phyloP scores from a whole-genome alignment of 2,329 filamentous ascomycete genomes.

The Fusarium tricinctum region DNA sequence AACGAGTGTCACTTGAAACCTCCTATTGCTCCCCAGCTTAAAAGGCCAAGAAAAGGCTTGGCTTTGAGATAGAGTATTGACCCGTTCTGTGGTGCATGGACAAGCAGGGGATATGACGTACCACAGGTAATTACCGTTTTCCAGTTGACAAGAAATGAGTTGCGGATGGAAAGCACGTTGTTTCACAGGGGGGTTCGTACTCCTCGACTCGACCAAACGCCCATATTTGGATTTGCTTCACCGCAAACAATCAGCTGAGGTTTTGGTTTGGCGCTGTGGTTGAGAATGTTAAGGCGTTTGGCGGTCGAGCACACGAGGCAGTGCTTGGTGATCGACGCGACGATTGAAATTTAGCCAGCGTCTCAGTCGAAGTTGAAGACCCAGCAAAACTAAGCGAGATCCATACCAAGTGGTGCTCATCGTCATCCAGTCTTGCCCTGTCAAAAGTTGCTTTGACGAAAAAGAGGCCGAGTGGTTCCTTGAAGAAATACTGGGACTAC shows the following conservation, averaged over 20 bases:
- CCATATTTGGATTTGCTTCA: slow-evolving; percentile 16
- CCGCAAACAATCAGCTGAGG: background rate
- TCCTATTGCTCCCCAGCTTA: slow-evolving; percentile 23
- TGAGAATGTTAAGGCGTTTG: slow-evolving; percentile 15
- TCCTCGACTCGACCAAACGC: slow-evolving; percentile 26
- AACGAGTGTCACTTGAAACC: slow-evolving; percentile 34
- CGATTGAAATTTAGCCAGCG: slow-evolving; percentile 50
- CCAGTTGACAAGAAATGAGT: slow-evolving; percentile 30
- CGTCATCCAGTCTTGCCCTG: slow-evolving; percentile 19
- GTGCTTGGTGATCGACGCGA: slow-evolving; percentile 42
- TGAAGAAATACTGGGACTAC: background rate
- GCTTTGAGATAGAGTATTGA: slow-evolving; percentile 39
- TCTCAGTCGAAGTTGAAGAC: slow-evolving; percentile 24
- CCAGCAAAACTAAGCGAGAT: slow-evolving; percentile 10
- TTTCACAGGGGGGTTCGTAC: slow-evolving; percentile 35
- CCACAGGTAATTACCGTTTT: background rate
- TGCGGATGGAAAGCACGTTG: background rate
- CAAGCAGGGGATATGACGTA: slow-evolving; percentile 22
- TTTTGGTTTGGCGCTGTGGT: background rate
- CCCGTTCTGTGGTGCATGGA: slow-evolving; percentile 24
- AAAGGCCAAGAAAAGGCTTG: slow-evolving; percentile 31
- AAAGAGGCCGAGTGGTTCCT: slow-evolving; percentile 6
- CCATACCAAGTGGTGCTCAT: slow-evolving; percentile 32
- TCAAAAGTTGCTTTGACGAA: background rate
- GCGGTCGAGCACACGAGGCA: slow-evolving; percentile 1